These are phyloP conservation scores for Inga oerstediana DNA, from an alignment of 306 rosid species.

Conservation along the genomic window DNA sequence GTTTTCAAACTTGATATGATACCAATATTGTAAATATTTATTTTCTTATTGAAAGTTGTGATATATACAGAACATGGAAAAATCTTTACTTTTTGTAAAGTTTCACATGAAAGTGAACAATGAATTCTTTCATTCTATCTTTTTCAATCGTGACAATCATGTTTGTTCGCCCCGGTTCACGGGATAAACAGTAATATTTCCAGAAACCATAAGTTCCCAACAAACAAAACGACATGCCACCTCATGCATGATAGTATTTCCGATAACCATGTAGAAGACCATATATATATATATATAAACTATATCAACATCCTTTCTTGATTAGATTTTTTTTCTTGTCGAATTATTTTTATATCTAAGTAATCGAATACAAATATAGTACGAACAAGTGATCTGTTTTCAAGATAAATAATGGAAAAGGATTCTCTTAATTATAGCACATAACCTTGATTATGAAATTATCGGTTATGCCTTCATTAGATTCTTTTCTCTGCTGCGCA, in stretches of 20 bases:
- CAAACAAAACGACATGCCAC: too few species aligned
- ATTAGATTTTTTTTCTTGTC: neutral
- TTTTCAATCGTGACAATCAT: constrained; percentile 9
- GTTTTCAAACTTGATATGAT: constrained; percentile 25
- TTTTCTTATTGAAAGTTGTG: neutral
- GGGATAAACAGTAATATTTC: constrained; percentile 39
- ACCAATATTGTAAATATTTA: neutral
- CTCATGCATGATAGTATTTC: too few species aligned
- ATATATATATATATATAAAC: too few species aligned
- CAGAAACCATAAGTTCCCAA: constrained; percentile 4
- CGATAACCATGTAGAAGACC: too few species aligned
- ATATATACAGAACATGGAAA: neutral
- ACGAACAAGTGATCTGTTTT: neutral
- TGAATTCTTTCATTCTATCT: neutral
- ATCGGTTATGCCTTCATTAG: neutral
- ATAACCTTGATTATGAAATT: neutral
- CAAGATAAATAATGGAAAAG: neutral
- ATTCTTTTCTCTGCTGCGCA: neutral
- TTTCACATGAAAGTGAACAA: neutral
- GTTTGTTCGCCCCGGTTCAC: constrained; percentile 29
- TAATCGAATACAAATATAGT: neutral
- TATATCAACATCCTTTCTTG: too few species aligned
- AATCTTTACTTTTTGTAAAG: constrained; percentile 4
- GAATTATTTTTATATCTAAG: neutral
- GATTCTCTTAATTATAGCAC: neutral